Base-by-base conservation (phyloP, 495 filamentous ascomycete species). In the Penicillium canescens region DNA sequence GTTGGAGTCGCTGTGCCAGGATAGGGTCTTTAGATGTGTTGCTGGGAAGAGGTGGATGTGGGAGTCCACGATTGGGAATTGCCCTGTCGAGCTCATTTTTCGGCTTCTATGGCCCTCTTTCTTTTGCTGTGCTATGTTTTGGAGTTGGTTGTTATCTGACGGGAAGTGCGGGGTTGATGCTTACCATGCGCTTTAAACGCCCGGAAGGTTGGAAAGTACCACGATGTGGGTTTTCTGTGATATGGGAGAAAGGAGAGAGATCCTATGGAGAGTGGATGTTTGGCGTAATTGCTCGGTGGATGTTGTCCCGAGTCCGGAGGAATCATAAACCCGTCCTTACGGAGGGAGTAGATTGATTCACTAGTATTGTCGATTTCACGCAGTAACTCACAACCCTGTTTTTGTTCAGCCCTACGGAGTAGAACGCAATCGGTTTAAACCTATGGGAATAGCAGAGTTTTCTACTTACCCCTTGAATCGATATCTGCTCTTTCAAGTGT, bases 21-120 rank as follows among this genome's bases (percentile, higher is more conserved):
- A 68, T 39, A 92, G 75, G 23, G 80, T 78, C 42, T 71, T 54
- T 31, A 87, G 66, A 56, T 91, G 86, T 34, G 82, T 79, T 45
- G 73, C 65, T 54, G 87, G 85, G 72, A 82, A 94, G 65, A 95
- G 85, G 71, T 96, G 92, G 70, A 96, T 86, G 75, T 96, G 92
- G 8, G 90, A 86, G 73, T 96, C 92, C 50, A 96, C 77, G 47
- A 92, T 80, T 38, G 67, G 70, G 28, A 61, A 67, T 4, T 64
- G 40, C 12, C n/a, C 2, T 38, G 28, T 9, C 9, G 28, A 10
- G 14, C 12, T 50, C 67, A 70, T 72, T 10, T 40, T 59, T 18
- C 8, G 36, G 46, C 40, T 41, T 39, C 34, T 44, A 4, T n/a
- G n/a, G n/a, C n/a, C n/a, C n/a, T 47, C 37, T 14, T 31, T 23